Evolutionary conservation across 805 yeast genomes (phyloP).

Genomic region (Saccharomycopsis microspora): DNA sequence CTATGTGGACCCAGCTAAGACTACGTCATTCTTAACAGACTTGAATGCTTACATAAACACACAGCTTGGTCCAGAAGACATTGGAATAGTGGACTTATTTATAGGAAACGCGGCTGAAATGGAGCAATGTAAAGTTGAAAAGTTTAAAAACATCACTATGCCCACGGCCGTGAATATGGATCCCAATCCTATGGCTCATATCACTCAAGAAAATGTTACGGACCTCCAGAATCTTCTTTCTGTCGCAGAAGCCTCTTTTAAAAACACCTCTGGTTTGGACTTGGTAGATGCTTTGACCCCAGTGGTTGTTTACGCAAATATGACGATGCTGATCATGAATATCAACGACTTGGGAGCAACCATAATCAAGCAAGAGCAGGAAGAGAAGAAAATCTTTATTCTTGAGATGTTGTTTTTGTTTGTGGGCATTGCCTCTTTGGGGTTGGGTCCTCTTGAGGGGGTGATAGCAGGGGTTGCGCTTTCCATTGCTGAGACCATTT

Average conservation of each 20-base stretch:
- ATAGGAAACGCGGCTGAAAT: background rate
- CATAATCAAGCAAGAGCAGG: conserved; percentile 1
- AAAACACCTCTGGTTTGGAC: conserved; percentile 6
- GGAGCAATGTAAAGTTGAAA: background rate
- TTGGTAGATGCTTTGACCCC: conserved; percentile 10
- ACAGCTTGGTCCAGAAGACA: conserved; percentile 2
- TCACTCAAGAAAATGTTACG: conserved; percentile 7
- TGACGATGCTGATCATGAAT: conserved; percentile 3
- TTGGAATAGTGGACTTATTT: background rate
- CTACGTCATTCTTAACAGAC: background rate
- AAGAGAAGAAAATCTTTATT: conserved; percentile 7
- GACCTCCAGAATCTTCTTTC: conserved; percentile 4
- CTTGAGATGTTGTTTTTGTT: conserved; percentile 7
- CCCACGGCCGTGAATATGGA: conserved; percentile 6
- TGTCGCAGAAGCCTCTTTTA: conserved; percentile 3
- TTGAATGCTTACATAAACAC: conserved; percentile 4
- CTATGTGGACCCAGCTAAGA: conserved; percentile 1
- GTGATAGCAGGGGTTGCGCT: conserved; percentile 1
- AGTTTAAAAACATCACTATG: conserved; percentile 5
- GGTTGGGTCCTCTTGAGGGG: conserved; percentile 5
- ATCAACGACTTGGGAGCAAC: conserved; percentile 7
- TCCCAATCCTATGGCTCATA: conserved; percentile 10
- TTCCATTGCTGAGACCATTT: conserved; percentile 1
- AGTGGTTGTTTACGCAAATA: conserved; percentile 1
- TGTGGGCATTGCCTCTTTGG: conserved; percentile 9